phyloP scores from a whole-genome alignment of 1,139 yeast species.

The Sugiyamaella japonica region DNA sequence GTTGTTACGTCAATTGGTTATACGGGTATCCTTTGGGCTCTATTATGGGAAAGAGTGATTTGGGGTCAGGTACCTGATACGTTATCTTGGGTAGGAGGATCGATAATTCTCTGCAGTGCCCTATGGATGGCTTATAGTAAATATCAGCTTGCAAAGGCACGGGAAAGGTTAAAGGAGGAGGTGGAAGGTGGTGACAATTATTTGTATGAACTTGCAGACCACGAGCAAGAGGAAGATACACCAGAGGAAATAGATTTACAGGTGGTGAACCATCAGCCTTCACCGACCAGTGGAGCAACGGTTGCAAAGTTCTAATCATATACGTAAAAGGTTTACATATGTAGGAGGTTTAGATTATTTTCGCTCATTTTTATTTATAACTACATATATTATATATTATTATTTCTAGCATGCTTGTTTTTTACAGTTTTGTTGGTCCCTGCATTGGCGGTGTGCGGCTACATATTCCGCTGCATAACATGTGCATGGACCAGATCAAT shows the following conservation, averaged over 20 bases:
- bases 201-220: conserved; percentile 6
- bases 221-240: conserved; percentile 2
- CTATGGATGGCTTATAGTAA: conserved; percentile 48
- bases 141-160: conserved; percentile 8
- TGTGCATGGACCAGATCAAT: background rate
- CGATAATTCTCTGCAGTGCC: conserved; percentile 67
- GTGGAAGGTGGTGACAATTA: conserved; percentile 1
- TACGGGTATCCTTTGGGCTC: conserved; percentile 74
- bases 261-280: background rate
- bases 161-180: conserved; percentile 1
- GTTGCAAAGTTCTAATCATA: background rate
- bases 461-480: background rate
- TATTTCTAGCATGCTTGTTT: background rate
- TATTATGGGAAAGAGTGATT: conserved; percentile 70
- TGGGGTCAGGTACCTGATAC: conserved; percentile 74
- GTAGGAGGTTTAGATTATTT: background rate
- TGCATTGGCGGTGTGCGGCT: background rate
- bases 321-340: background rate
- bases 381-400: background rate
- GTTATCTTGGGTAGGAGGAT: conserved; percentile 68
- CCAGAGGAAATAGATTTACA: background rate
- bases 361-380: background rate
- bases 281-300: background rate
- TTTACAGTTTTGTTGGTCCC: conserved; percentile 1
- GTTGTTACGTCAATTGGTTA: conserved; percentile 75